A percentile compares a stretch with the other conserved stretches of the same genome.
phyloP scores from a whole-genome alignment of 2,329 filamentous ascomycete genomes.

The Pestalotiopsis sp. region DNA sequence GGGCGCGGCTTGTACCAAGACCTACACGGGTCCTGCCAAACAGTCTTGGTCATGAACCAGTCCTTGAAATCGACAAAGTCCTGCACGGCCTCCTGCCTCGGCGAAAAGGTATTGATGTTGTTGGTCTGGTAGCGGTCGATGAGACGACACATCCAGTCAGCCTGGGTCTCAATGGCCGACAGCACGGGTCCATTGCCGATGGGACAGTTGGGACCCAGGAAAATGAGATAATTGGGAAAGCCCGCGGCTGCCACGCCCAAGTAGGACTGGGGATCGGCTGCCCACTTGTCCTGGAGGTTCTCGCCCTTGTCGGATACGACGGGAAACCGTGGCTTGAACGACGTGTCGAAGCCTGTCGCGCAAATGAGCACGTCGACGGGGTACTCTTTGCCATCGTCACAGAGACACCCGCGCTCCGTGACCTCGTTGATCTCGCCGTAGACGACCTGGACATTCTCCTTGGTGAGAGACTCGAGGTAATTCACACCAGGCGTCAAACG shows the following conservation, averaged over 20 bases:
- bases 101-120: slow-evolving; percentile 16
- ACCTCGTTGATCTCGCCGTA: slow-evolving; percentile 22
- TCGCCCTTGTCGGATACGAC: slow-evolving; percentile 47
- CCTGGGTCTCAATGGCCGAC: not conserved
- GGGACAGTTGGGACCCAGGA: not conserved
- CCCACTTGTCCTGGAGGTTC: slow-evolving; percentile 51
- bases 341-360: slow-evolving; percentile 32
- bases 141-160: slow-evolving; percentile 16
- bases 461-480: slow-evolving; percentile 30
- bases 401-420: slow-evolving; percentile 26
- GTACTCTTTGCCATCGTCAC: slow-evolving; percentile 23
- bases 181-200: not conserved
- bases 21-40: slow-evolving; percentile 47
- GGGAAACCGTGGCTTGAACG: slow-evolving; percentile 33
- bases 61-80: slow-evolving; percentile 49
- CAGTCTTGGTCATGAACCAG: slow-evolving; percentile 44
- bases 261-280: slow-evolving; percentile 53
- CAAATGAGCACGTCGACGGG: slow-evolving; percentile 34
- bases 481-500: slow-evolving; percentile 32
- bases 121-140: slow-evolving; percentile 19
- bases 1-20: slow-evolving; percentile 52
- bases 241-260: slow-evolving; percentile 51
- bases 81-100: slow-evolving; percentile 19
- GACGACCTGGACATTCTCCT: slow-evolving; percentile 25
- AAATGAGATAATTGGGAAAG: slow-evolving; percentile 8